Conservation (phyloP, 768 basidiomycete genomes). For the Suillus fuscotomentosus region DNA sequence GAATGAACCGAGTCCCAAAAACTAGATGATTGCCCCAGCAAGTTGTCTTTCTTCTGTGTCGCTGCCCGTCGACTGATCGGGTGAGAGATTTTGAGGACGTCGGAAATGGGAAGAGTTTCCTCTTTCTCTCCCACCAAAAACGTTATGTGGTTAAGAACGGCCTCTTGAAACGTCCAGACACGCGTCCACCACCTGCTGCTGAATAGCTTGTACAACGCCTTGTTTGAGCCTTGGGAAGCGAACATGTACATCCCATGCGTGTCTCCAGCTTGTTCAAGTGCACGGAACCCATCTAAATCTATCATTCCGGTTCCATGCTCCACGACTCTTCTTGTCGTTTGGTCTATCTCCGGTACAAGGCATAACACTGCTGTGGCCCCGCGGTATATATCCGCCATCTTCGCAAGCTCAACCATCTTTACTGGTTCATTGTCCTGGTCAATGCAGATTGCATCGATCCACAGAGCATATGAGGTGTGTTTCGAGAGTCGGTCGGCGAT, state of each 20-base stretch:
- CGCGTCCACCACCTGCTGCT: constrained; percentile 9
- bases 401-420: constrained; percentile 1
- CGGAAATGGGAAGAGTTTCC: constrained; percentile 7
- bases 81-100: constrained; percentile 3
- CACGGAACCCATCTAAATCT: constrained; percentile 5
- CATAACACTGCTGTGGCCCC: constrained; percentile 5
- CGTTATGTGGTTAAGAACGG: not conserved
- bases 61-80: constrained; percentile 7
- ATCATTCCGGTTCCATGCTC: constrained; percentile 2
- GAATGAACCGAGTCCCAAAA: constrained; percentile 8
- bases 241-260: constrained; percentile 10
- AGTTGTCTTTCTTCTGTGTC: constrained; percentile 1
- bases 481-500: constrained; percentile 7
- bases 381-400: constrained; percentile 8
- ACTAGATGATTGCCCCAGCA: constrained; percentile 3
- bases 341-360: constrained; percentile 6
- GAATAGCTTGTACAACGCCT: not conserved
- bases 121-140: constrained; percentile 6
- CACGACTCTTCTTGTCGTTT: not conserved
- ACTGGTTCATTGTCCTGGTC: constrained; percentile 1
- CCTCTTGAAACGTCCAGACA: constrained; percentile 10
- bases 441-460: constrained; percentile 8
- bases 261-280: constrained; percentile 6
- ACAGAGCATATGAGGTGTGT: constrained; percentile 6
- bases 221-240: constrained; percentile 4